A percentile compares a stretch with the other conserved stretches of the same genome.
Conservation (phyloP, 2,329 filamentous ascomycete genomes). For the Talaromyces sp. region DNA sequence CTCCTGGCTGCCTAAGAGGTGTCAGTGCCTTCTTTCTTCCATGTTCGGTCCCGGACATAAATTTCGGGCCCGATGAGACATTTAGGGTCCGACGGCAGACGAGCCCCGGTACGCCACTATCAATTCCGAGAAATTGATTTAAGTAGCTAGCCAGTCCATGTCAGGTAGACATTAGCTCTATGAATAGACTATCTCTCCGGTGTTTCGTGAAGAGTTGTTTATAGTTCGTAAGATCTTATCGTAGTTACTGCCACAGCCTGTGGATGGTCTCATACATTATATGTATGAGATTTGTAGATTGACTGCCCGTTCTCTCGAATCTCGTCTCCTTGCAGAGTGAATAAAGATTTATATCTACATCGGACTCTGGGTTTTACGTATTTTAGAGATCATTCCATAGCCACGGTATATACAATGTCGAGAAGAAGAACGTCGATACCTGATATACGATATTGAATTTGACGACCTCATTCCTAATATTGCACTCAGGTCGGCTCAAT, state of each 20-base stretch:
- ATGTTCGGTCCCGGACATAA: background rate
- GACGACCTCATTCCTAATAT: background rate
- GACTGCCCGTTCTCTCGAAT: background rate
- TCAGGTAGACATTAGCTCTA: background rate
- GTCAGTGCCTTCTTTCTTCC: background rate
- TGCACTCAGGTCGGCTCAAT: too few relatives aligned
- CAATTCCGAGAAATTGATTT: background rate
- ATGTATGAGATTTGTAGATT: background rate
- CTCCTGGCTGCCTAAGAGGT: background rate
- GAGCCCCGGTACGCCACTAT: background rate
- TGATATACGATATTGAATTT: slow-evolving; percentile 9
- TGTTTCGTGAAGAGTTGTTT: background rate
- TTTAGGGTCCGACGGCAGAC: background rate
- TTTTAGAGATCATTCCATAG: slow-evolving; percentile 7
- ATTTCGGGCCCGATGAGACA: slow-evolving; percentile 12
- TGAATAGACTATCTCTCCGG: background rate
- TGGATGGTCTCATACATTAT: background rate
- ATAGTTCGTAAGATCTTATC: background rate
- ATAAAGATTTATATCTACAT: too few relatives aligned
- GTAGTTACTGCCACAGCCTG: background rate
- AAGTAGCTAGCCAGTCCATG: background rate
- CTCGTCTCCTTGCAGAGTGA: slow-evolving; percentile 18
- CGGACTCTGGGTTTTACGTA: slow-evolving; percentile 17
- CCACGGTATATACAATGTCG: slow-evolving; percentile 11
- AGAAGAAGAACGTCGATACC: slow-evolving; percentile 8